Conservation (phyloP, 441 rosid species). For the Bruguiera hainesii region DNA sequence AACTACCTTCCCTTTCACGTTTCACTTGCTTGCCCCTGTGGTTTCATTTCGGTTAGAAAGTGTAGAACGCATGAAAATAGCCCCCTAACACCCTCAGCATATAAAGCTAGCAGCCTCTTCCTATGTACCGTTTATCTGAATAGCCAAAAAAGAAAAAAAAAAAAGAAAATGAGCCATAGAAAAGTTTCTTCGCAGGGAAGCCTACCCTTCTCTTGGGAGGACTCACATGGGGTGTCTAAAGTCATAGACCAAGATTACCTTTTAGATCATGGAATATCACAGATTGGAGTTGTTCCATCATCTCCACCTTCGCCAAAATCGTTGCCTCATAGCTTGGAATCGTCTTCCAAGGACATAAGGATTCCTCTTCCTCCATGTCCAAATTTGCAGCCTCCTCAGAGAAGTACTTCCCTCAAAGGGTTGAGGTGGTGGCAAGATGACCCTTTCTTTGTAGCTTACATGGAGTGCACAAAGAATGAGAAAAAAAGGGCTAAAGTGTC, state of each 20-base stretch:
- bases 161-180: slow-evolving; percentile 34
- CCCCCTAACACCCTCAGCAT: slow-evolving; percentile 1
- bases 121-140: too few relatives aligned
- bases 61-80: slow-evolving; percentile 28
- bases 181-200: slow-evolving; percentile 48
- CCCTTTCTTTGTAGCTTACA: slow-evolving; percentile 64
- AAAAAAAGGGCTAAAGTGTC: slow-evolving; percentile 11
- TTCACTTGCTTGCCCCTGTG: slow-evolving; percentile 27
- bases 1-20: slow-evolving; percentile 33
- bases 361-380: slow-evolving; percentile 51
- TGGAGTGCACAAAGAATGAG: slow-evolving; percentile 42
- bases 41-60: slow-evolving; percentile 29
- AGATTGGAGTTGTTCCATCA: slow-evolving; percentile 8
- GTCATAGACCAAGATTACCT: slow-evolving; percentile 15
- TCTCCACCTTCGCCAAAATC: background rate
- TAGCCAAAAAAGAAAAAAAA: too few relatives aligned
- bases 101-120: background rate
- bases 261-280: background rate
- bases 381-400: slow-evolving; percentile 9
- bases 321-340: background rate
- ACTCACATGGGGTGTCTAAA: slow-evolving; percentile 53
- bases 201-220: slow-evolving; percentile 69
- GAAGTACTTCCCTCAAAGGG: slow-evolving; percentile 36
- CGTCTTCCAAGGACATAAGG: slow-evolving; percentile 5
- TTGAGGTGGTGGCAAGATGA: slow-evolving; percentile 42